Conservation (phyloP, 768 basidiomycete genomes). For the Lactifluus rugatus region DNA sequence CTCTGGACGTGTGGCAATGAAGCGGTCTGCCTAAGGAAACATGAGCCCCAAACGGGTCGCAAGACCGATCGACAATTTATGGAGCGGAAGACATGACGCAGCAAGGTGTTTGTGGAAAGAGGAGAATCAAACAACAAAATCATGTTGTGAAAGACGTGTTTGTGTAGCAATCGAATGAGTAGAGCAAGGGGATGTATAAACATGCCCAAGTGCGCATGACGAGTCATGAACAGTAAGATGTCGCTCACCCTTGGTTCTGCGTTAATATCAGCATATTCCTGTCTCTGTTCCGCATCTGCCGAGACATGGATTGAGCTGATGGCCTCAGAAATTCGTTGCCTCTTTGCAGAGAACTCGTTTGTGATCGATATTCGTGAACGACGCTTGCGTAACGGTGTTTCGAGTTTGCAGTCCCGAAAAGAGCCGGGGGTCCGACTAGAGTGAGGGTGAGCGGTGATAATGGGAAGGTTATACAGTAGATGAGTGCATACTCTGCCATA, state of each 20-base stretch:
- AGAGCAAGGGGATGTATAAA: not conserved
- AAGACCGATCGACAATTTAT: not conserved
- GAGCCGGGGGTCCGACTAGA: conserved; percentile 10
- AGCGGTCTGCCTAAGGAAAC: conserved; percentile 45
- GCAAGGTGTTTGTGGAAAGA: not conserved
- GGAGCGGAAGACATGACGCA: not conserved
- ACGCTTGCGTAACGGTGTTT: conserved; percentile 19
- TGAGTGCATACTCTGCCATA: conserved; percentile 9
- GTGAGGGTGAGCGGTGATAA: not conserved
- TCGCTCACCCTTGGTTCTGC: conserved; percentile 17
- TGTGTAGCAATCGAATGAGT: not conserved
- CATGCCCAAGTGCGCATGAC: not conserved
- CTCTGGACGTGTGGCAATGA: conserved; percentile 46
- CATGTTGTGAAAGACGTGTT: conserved; percentile 3
- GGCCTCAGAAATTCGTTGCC: conserved; percentile 17
- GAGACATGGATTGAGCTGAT: conserved; percentile 13
- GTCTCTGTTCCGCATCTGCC: conserved; percentile 1
- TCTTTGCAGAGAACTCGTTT: conserved; percentile 20
- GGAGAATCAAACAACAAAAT: not conserved
- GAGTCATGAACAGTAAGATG: not conserved
- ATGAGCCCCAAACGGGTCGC: not conserved
- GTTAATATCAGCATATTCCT: conserved; percentile 16
- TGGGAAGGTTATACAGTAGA: not conserved
- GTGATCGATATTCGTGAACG: conserved; percentile 18
- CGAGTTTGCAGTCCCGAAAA: conserved; percentile 16